Evolutionary conservation across 2,329 filamentous ascomycete species (phyloP), one percentile per base, ranked within the genome.

Genomic region (Fusarium metavorans): DNA sequence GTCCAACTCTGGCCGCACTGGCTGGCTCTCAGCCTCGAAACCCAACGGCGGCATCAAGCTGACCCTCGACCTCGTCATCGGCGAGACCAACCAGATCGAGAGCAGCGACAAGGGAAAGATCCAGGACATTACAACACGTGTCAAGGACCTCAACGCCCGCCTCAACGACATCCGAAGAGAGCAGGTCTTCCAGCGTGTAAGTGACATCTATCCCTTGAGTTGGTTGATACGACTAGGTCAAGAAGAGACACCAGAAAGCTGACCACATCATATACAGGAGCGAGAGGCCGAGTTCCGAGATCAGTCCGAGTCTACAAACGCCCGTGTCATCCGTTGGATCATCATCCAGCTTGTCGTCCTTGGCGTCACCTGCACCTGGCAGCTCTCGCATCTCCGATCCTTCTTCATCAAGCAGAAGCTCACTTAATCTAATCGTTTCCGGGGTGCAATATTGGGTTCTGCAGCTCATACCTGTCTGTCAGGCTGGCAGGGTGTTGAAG

Each of bases 341-440:
- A 81, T 98, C 75, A 93, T 98, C 77, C 97, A 99, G 85, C 87
- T 98, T 70, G 89, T 92, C 62, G 91, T 98, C 41, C 88, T 99
- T 64, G 94, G 92, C 65, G 88, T 92, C 66, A 98, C 97, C 37
- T 99, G 97, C 85, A 94, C 95, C 71, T 99, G 97, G 97, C 97
- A 99, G 85, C 88, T 99, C 56, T 97, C 95, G 64, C 96, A 99
- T 85, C 89, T 99, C 79, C 91, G 97, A 78, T 93, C 94, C 56
- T 99, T 99, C 90, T 99, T 99, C 88, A 99, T 99, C 88, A 99
- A 99, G 90, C 96, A 98, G 88, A 99, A 99, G 90, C 92, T 99
- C 83, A 98, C 97, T 70, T 99, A 91, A 85, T 57, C 45, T 30
- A 34, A 50, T 67, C 58, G 32, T 64, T 67, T 61, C 18, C 48